Evolutionary conservation across 2,329 filamentous ascomycete species (phyloP), one percentile per base, ranked within the genome.

Genomic region (Thielaviopsis populi): DNA sequence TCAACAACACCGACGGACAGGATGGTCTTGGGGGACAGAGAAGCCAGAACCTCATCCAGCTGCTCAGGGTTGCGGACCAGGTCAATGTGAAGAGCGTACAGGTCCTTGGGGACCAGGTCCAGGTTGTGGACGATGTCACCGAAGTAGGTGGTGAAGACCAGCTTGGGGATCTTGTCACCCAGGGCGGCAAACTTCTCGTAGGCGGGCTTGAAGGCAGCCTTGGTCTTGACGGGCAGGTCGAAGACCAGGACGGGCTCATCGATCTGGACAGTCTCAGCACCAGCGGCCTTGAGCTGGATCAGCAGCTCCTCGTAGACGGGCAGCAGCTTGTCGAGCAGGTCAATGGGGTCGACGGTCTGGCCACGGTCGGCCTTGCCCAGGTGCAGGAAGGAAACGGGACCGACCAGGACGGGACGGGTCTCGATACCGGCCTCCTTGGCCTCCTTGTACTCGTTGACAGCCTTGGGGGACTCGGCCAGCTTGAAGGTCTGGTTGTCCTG

Each of bases 51-150:
- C 69, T 87, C 84, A 67, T 94, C 85, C 68, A 99, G 87, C 82
- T 99, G 94, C 83, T 97, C 92, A 64, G 94, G 94, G 83, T 96
- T 92, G 76, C 94, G 91, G 77, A 97, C 94, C 69, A 97, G 87
- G 78, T 99, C 94, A 70, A 97, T 75, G 82, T 99, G 94, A 70
- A 99, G 83, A 72, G 83, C 92, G 76, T 95, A 84, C 73, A 95
- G 77, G 72, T 83, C 83, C 75, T 86, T 83, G 74, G 89, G 83
- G 71, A 99, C 78, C 70, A 90, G 84, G 73, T 96, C 91, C 70
- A 96, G 84, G 86, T 99, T 99, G 88, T 99, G 94, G 72, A 97
- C 90, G 70, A 99, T 91, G 77, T 99, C 94, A 80, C 94, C 94
- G 74, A 99, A 99, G 85, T 97, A 99, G 73, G 94, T 97, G 75